Evolutionary conservation across 2,329 filamentous ascomycete species (phyloP).

Genomic region (Curvularia sp.): DNA sequence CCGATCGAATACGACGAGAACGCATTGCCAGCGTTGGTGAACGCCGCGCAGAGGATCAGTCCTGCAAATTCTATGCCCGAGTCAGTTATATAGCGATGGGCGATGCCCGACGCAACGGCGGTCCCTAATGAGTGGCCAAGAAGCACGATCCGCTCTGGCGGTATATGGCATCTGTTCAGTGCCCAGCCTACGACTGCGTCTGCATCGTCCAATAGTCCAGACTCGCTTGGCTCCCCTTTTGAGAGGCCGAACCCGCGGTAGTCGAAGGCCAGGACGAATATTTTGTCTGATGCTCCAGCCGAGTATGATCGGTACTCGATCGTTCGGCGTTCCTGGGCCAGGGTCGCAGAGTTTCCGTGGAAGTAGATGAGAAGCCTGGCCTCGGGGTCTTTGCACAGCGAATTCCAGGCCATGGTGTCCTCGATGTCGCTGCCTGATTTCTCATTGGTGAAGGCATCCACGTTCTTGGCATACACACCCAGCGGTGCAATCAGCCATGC

Average conservation of each 20-base stretch:
- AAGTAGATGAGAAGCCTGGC: slow-evolving; percentile 64
- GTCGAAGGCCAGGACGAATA: slow-evolving; percentile 81
- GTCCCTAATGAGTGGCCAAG: slow-evolving; percentile 90
- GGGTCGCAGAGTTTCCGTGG: slow-evolving; percentile 70
- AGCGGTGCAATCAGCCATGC: slow-evolving; percentile 92
- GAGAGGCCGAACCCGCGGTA: slow-evolving; percentile 89
- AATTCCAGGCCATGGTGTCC: slow-evolving; percentile 56
- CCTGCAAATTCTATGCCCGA: slow-evolving; percentile 74
- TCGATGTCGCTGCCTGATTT: slow-evolving; percentile 49
- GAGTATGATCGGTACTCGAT: slow-evolving; percentile 79
- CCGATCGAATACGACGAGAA: slow-evolving; percentile 79
- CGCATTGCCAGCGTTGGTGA: slow-evolving; percentile 76
- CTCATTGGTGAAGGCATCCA: slow-evolving; percentile 66
- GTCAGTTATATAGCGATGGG: slow-evolving; percentile 69
- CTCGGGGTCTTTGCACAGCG: slow-evolving; percentile 60
- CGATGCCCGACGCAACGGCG: slow-evolving; percentile 77
- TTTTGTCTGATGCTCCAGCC: slow-evolving; percentile 62
- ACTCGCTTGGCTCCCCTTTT: slow-evolving; percentile 78
- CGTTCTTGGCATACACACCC: slow-evolving; percentile 74
- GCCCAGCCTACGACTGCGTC: slow-evolving; percentile 77
- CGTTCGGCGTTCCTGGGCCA: slow-evolving; percentile 80
- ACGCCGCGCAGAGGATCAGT: slow-evolving; percentile 79
- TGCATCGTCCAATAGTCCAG: slow-evolving; percentile 80
- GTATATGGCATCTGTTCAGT: slow-evolving; percentile 68
- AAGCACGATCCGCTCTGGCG: slow-evolving; percentile 76